Evolutionary conservation across 352 stramenopile species (phyloP).

Genomic region (Globisporangium canariense): DNA sequence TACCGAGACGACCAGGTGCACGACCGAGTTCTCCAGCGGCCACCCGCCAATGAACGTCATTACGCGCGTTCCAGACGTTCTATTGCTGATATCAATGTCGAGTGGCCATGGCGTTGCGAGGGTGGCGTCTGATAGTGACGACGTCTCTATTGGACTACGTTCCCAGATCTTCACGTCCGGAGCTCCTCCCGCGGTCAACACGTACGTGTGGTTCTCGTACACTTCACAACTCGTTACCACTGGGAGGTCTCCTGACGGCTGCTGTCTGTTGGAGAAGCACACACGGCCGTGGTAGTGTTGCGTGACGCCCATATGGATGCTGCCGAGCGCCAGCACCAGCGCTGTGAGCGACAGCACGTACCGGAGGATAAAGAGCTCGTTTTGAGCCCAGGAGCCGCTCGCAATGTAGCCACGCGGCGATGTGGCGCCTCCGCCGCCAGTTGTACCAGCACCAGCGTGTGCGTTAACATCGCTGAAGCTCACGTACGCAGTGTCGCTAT

Average conservation of each 20-base stretch:
- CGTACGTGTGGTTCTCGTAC: neutral
- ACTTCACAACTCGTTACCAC: neutral
- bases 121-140: neutral
- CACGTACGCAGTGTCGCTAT: neutral
- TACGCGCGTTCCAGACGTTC: neutral
- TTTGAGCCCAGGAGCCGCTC: neutral
- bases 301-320: neutral
- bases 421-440: too few relatives aligned
- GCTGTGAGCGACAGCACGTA: neutral
- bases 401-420: too few relatives aligned
- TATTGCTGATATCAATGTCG: too few relatives aligned
- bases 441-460: too few relatives aligned
- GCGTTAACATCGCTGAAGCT: neutral
- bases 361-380: neutral
- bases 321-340: neutral
- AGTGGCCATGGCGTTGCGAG: too few relatives aligned
- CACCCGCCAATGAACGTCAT: slow-evolving; percentile 3
- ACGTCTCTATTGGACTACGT: neutral
- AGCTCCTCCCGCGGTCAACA: neutral
- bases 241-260: neutral
- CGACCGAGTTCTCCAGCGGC: slow-evolving; percentile 6
- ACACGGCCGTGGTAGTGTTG: neutral
- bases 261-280: neutral
- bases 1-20: neutral
- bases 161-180: neutral